Evolutionary conservation across 441 rosid species (phyloP).

Genomic region (California macrophylla): DNA sequence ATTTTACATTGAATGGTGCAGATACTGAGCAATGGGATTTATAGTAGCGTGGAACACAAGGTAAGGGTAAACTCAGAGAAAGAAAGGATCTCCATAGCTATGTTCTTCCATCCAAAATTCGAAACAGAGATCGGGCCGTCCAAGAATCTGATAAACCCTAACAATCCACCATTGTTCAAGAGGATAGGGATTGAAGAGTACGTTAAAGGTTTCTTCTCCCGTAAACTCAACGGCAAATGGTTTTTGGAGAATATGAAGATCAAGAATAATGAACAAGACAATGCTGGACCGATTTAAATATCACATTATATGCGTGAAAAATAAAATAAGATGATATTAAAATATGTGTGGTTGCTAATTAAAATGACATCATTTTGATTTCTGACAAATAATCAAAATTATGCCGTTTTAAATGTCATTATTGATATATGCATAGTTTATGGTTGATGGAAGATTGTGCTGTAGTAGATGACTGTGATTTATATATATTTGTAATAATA

Average conservation of each 20-base stretch:
- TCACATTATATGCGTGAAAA: too few species aligned
- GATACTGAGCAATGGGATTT: constrained; percentile 33
- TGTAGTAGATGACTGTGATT: too few species aligned
- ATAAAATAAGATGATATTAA: too few species aligned
- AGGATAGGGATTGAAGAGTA: constrained; percentile 25
- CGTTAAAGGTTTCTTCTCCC: constrained; percentile 21
- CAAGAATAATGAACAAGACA: background rate
- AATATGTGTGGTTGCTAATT: too few species aligned
- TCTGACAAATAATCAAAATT: too few species aligned
- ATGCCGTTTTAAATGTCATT: too few species aligned
- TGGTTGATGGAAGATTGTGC: too few species aligned
- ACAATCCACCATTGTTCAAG: constrained; percentile 28
- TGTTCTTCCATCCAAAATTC: constrained; percentile 26
- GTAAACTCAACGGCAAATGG: constrained; percentile 23
- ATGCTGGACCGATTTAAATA: background rate
- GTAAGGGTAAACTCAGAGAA: constrained; percentile 18
- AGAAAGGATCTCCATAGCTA: constrained; percentile 27
- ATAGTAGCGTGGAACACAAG: constrained; percentile 28
- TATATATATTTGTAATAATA: too few species aligned
- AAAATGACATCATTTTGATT: too few species aligned
- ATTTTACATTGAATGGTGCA: constrained; percentile 1
- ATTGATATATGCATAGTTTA: too few species aligned
- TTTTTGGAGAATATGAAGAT: constrained; percentile 28
- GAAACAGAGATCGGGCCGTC: constrained; percentile 37
- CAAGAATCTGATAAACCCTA: constrained; percentile 16